Conservation (phyloP, 306 rosid species). For the Abrus precatorius region DNA sequence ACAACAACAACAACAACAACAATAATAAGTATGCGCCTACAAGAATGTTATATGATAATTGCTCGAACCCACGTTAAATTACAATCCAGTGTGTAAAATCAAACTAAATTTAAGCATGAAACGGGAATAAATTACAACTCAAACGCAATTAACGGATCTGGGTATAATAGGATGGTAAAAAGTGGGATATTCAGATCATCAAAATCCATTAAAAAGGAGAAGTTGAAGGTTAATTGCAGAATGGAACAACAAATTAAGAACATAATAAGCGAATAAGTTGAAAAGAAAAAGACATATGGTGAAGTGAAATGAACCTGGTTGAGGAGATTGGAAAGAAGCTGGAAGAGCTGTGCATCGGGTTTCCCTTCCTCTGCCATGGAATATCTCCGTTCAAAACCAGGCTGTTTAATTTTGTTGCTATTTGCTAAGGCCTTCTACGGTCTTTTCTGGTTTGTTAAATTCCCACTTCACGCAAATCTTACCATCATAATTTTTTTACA, state of each 20-base stretch:
- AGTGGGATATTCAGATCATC: constrained; percentile 17
- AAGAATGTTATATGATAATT: background rate
- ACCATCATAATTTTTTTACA: too few species aligned
- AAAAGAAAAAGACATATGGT: background rate
- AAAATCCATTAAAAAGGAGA: background rate
- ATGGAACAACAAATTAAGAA: background rate
- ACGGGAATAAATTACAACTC: background rate
- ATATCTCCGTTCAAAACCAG: constrained; percentile 5
- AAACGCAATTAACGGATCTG: constrained; percentile 36
- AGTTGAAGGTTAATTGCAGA: background rate
- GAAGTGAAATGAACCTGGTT: constrained; percentile 62
- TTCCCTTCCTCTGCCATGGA: constrained; percentile 73
- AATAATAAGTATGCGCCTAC: background rate
- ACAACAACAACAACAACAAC: too few species aligned
- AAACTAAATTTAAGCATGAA: constrained; percentile 16
- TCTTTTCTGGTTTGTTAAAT: background rate
- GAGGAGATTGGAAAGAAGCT: constrained; percentile 84
- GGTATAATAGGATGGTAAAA: constrained; percentile 4
- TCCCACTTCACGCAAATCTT: too few species aligned
- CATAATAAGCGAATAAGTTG: background rate
- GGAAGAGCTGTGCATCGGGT: constrained; percentile 76
- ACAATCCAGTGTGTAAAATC: background rate
- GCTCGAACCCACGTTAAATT: background rate
- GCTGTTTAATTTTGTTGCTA: too few species aligned
- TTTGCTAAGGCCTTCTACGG: background rate